Base-by-base conservation (phyloP, 2,329 filamentous ascomycete species). In the Ploettnerulaceae sp. region DNA sequence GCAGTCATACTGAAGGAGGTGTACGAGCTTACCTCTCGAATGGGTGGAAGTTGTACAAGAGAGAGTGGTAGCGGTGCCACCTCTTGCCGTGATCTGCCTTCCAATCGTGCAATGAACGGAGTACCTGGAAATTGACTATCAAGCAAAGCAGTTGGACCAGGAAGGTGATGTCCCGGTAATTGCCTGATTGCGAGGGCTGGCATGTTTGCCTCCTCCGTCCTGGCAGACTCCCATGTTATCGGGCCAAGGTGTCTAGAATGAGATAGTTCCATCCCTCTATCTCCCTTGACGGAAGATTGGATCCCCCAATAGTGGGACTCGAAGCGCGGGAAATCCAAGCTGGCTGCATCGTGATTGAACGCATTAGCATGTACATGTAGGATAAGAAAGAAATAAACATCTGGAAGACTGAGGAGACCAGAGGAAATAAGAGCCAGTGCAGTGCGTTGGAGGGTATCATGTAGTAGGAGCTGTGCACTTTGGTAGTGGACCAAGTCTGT, bases 231-330 rank as follows among this genome's bases (percentile, higher is more conserved):
- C n/a, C n/a, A n/a, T n/a, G n/a, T n/a, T n/a, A n/a, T 22, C 25
- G 42, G 48, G 21, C 29, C 34, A 40, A 45, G 39, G 33, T 45
- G 50, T 33, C 37, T 38, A 40, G 48, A 50, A 36, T 46, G 35
- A 11, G 46, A 37, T 15, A 49, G 46, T 48, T 47, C 47, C 53
- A 58, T 58, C 20, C 49, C 48, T 48, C 25, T 22, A 14, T 33
- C 21, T 5, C 7, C 34, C 14, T 36, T 22, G 6, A 12, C 2
- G 6, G 25, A 7, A n/a, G 37, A 8, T 29, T 17, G n/a, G 25
- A 26, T 37, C 15, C 25, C 22, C 15, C 17, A 33, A 29, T 24
- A 36, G 20, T 17, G 17, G 31, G 12, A 14, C 12, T 29, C 18
- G 36, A 17, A n/a, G 5, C 28, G 31, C 33, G 29, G 11, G 29